Evolutionary conservation across 352 stramenopile genomes (phyloP), one percentile per base, ranked within the genome.

Genomic region (Thalassiosira gravida): DNA sequence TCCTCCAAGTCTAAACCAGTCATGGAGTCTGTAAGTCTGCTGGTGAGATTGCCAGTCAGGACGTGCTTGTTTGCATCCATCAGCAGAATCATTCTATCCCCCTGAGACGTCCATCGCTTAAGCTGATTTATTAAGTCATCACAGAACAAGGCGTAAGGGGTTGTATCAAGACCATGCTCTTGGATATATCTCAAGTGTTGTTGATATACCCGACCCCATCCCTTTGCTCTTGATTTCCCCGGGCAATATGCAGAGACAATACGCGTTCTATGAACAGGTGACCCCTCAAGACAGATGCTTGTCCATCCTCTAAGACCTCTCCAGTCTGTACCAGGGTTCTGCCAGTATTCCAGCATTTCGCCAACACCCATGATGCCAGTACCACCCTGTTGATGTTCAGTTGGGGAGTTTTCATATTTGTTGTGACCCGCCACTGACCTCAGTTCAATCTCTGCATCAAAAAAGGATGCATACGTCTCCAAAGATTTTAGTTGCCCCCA

Each of bases 181-280:
- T 70, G 52, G 39, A 74, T 69, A n/a, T 80, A 74, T 9, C 64
- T 14, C 0, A 67, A 16, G 30, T 70, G 55, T 24, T 80, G 72
- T 35, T 74, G 63, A 44, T 71, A 74, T 20, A 80, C 56, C 6
- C 27, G 20, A 3, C 44, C 63, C 7, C 3, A 30, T 9, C 46
- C 37, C 6, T 18, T 14, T 13, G 63, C 22, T 14, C 13, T 56
- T 1, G 7, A 1, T 13, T 24, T 30, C 0, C 64, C n/a, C 2
- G 66, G 14, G 20, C 7, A 20, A 24, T 80, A 80, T 0, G 32
- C 53, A 22, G 25, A 42, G 1, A 80, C 49, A 0, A 80, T 27
- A 11, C 46, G 18, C 16, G 72, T 80, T 1, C 22, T 1, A 18
- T 69, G 53, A 9, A 22, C 11, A 18, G 16, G 24, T 1, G 16